Evolutionary conservation across 2,329 filamentous ascomycete genomes (phyloP).

Genomic region (Sarocladium strictum): DNA sequence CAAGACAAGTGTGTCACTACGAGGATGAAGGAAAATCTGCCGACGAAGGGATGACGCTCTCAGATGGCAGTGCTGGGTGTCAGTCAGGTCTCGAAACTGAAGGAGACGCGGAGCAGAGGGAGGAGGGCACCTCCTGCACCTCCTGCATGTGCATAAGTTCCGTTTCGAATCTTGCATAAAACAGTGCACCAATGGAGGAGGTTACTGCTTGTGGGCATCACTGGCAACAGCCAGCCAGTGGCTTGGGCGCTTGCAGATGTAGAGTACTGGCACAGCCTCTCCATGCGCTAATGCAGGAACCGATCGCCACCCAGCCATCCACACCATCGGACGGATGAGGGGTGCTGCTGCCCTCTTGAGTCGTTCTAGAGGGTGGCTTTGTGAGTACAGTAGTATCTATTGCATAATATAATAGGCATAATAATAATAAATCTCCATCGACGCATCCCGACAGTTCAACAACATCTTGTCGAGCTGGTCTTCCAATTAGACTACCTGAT

Average conservation of each 20-base stretch:
- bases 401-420: neutral
- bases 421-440: too few relatives aligned
- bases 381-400: neutral
- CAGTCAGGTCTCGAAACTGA: neutral
- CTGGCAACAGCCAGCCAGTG: neutral
- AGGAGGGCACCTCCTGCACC: neutral
- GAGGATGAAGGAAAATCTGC: neutral
- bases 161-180: slow-evolving; percentile 5
- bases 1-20: neutral
- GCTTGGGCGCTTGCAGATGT: neutral
- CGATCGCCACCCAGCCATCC: slow-evolving; percentile 8
- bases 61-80: neutral
- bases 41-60: neutral
- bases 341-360: neutral
- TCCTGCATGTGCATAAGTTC: neutral
- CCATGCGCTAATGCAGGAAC: slow-evolving; percentile 16
- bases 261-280: neutral
- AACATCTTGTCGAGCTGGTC: too few relatives aligned
- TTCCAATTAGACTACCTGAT: too few relatives aligned
- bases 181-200: neutral
- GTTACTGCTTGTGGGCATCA: too few relatives aligned
- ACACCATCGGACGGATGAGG: neutral
- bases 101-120: too few relatives aligned
- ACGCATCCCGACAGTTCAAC: too few relatives aligned
- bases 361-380: neutral